Evolutionary conservation across 768 basidiomycete genomes (phyloP).

Genomic region (Collybia sp.): DNA sequence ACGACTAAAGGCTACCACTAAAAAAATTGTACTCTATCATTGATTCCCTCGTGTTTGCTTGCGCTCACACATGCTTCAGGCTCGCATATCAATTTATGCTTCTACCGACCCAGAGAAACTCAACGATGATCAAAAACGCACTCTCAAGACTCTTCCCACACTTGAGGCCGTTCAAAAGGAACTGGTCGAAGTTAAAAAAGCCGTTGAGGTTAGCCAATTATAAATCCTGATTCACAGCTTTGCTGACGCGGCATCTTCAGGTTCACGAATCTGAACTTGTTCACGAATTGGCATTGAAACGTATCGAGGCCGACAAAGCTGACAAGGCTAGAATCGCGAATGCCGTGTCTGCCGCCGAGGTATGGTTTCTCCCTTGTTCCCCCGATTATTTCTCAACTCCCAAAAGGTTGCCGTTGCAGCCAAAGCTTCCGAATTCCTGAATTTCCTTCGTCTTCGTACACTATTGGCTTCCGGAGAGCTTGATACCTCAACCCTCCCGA

Average conservation of each 20-base stretch:
- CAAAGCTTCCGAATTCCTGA: constrained; percentile 47
- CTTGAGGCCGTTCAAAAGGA: constrained; percentile 81
- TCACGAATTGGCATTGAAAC: constrained; percentile 50
- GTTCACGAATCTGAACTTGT: constrained; percentile 58
- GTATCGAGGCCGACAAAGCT: constrained; percentile 49
- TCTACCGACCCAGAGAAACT: constrained; percentile 64
- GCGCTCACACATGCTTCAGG: constrained; percentile 31
- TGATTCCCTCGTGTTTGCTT: constrained; percentile 2
- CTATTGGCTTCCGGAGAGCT: constrained; percentile 41
- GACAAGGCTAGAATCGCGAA: constrained; percentile 51
- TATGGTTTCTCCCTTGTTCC: constrained; percentile 20
- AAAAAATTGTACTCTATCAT: constrained; percentile 70
- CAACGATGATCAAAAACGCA: constrained; percentile 83
- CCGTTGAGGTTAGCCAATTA: constrained; percentile 60
- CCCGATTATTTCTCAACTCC: background rate
- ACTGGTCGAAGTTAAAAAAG: constrained; percentile 78
- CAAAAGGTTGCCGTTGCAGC: constrained; percentile 36
- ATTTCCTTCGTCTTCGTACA: constrained; percentile 55
- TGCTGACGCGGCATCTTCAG: constrained; percentile 28
- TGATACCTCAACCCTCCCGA: constrained; percentile 32
- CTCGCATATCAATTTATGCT: constrained; percentile 69
- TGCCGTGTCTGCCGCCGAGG: constrained; percentile 58
- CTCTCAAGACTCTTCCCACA: constrained; percentile 64
- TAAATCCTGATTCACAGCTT: constrained; percentile 1
- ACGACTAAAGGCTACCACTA: constrained; percentile 68